A percentile compares a stretch with the other conserved stretches of the same genome.
Conservation (phyloP, 345 rosid genomes). For the Camelina neglecta region DNA sequence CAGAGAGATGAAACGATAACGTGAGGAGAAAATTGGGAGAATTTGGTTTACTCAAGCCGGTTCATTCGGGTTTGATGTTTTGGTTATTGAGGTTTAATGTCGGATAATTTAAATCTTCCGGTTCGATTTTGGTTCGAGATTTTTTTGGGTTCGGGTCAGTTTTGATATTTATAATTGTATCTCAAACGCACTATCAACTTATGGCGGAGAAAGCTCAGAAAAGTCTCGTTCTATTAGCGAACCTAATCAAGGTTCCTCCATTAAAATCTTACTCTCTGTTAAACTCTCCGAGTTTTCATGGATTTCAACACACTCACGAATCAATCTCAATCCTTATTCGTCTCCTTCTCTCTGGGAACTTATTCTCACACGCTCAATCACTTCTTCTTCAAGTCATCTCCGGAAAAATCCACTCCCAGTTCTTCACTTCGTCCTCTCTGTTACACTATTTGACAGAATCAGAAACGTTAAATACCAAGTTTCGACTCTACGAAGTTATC, state of each 20-base stretch:
- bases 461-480: slow-evolving; percentile 20
- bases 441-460: slow-evolving; percentile 48
- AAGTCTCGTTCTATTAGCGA: slow-evolving; percentile 43
- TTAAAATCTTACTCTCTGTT: slow-evolving; percentile 52
- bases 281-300: slow-evolving; percentile 46
- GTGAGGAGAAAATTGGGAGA: background rate
- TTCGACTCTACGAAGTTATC: slow-evolving; percentile 56
- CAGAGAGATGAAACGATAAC: slow-evolving; percentile 4
- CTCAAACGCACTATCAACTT: background rate
- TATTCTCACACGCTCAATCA: slow-evolving; percentile 52
- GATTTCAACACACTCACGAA: slow-evolving; percentile 56
- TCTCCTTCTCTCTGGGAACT: slow-evolving; percentile 52
- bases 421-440: slow-evolving; percentile 55
- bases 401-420: slow-evolving; percentile 52
- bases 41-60: no score
- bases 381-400: slow-evolving; percentile 56
- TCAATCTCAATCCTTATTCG: slow-evolving; percentile 53
- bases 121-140: no score
- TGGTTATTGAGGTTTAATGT: no score
- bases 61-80: no score
- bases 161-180: no score
- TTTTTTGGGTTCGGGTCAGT: no score
- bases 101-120: no score
- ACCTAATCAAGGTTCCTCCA: slow-evolving; percentile 64
- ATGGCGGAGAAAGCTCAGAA: slow-evolving; percentile 44